phyloP scores from a whole-genome alignment of 345 rosid species.

The Gynandropsis gynandra region DNA sequence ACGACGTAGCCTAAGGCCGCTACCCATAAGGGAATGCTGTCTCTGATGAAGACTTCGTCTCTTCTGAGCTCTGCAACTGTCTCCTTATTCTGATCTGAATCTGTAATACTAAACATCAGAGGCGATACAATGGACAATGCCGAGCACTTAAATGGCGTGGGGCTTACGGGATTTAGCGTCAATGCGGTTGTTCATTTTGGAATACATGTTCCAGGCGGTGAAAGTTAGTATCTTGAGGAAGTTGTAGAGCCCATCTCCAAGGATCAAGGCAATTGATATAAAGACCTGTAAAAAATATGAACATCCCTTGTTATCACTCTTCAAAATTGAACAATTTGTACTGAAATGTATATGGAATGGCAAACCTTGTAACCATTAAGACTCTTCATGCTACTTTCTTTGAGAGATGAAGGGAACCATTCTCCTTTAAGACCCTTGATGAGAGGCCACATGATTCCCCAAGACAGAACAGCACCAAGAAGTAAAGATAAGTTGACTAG shows the following conservation, averaged over 20 bases:
- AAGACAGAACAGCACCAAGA: slow-evolving; percentile 73
- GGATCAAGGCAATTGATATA: slow-evolving; percentile 69
- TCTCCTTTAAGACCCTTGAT: slow-evolving; percentile 59
- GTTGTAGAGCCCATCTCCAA: slow-evolving; percentile 91
- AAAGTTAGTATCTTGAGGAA: slow-evolving; percentile 65
- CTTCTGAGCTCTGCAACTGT: slow-evolving; percentile 21
- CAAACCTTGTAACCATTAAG: slow-evolving; percentile 84
- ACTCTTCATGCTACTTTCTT: slow-evolving; percentile 73
- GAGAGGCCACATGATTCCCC: slow-evolving; percentile 97
- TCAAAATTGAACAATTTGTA: too few species aligned
- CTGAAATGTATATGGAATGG: not conserved
- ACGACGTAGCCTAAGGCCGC: slow-evolving; percentile 34
- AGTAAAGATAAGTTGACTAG: slow-evolving; percentile 76
- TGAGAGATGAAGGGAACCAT: slow-evolving; percentile 50
- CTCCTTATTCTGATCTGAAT: slow-evolving; percentile 17
- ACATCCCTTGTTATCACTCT: too few species aligned
- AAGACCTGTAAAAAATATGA: slow-evolving; percentile 48
- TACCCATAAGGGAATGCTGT: slow-evolving; percentile 49
- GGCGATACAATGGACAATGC: too few species aligned
- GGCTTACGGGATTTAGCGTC: slow-evolving; percentile 38
- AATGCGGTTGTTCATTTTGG: slow-evolving; percentile 27
- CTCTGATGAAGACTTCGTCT: slow-evolving; percentile 39
- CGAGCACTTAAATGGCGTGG: too few species aligned
- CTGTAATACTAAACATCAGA: slow-evolving; percentile 15
- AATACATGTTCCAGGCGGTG: slow-evolving; percentile 43